phyloP scores from a whole-genome alignment of 768 basidiomycete genomes.

The Russula vinacea region DNA sequence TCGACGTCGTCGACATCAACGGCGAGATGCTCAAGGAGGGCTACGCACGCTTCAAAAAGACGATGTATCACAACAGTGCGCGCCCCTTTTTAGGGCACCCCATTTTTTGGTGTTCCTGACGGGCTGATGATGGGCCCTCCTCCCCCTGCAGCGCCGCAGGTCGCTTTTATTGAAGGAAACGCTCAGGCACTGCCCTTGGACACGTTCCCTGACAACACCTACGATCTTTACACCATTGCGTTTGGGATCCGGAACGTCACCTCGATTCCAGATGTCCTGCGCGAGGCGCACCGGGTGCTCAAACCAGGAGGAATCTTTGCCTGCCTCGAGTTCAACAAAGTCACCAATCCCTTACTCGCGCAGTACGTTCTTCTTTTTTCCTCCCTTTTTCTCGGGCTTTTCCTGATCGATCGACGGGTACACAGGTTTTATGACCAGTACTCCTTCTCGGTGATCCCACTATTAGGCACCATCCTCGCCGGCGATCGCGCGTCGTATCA shows the following conservation, averaged over 20 bases:
- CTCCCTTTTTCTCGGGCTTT: neutral
- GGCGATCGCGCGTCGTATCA: constrained; percentile 94
- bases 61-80: constrained; percentile 97
- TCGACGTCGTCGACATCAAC: constrained; percentile 93
- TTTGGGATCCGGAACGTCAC: constrained; percentile 99
- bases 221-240: constrained; percentile 97
- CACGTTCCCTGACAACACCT: constrained; percentile 74
- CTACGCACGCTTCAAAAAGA: constrained; percentile 84
- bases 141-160: constrained; percentile 73
- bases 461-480: constrained; percentile 94
- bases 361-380: constrained; percentile 55
- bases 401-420: constrained; percentile 1
- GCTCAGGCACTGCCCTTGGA: constrained; percentile 72
- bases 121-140: constrained; percentile 17
- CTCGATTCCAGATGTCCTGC: constrained; percentile 79
- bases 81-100: constrained; percentile 8
- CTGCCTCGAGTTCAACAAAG: constrained; percentile 94
- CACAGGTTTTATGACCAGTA: constrained; percentile 90
- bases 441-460: constrained; percentile 92
- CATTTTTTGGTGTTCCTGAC: neutral
- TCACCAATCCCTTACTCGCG: constrained; percentile 81
- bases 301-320: constrained; percentile 96
- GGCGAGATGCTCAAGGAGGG: constrained; percentile 94
- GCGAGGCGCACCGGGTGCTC: constrained; percentile 88
- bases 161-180: constrained; percentile 90